Base-by-base conservation (phyloP, 2,329 filamentous ascomycete genomes). In the Trichoderma endophyticum region DNA sequence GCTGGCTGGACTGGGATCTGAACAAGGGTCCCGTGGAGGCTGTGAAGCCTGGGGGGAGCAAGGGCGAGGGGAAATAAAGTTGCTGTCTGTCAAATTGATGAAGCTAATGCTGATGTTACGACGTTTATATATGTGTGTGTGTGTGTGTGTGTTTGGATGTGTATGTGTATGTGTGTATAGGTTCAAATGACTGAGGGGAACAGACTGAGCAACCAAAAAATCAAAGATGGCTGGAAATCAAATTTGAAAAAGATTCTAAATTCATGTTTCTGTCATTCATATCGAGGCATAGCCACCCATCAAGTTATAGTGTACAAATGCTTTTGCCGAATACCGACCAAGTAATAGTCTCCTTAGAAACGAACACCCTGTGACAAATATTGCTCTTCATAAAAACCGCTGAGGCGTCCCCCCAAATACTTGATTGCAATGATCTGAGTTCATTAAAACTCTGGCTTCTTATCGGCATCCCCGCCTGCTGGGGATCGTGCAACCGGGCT, bases 1-100 rank as follows among this genome's bases (percentile, higher is more conserved):
- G 90, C 79, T 95, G 91, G 91, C 62, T 93, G 75, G 95, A 98
- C 79, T 98, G 96, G 96, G 86, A 86, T 74, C 87, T 83, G 78
- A 91, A 89, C 73, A 91, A 92, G 0, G 95, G 95, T 0, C 84
- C 86, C 79, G 78, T 81, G 4, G 80, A 82, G 72, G 78, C 73
- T 73, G 76, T 80, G 3, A 65, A 74, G 70, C 43, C 34, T 1
- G 14, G 39, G 62, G 56, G 34, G n/a, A 61, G 36, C 60, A 71
- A 32, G 72, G 59, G n/a, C 9, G 54, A 15, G 30, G 30, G 28
- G 3, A 51, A 54, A 26, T n/a, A 21, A 36, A 21, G 5, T 57
- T 57, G 51, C 11, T 60, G 56, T 59, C 18, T 9, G 9, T 21
- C 39, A 1, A 21, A 59, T 28, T 15, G 30, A 30, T 24, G 62